Evolutionary conservation across 2,329 filamentous ascomycete genomes (phyloP).

Genomic region (Sporothrix humicola): DNA sequence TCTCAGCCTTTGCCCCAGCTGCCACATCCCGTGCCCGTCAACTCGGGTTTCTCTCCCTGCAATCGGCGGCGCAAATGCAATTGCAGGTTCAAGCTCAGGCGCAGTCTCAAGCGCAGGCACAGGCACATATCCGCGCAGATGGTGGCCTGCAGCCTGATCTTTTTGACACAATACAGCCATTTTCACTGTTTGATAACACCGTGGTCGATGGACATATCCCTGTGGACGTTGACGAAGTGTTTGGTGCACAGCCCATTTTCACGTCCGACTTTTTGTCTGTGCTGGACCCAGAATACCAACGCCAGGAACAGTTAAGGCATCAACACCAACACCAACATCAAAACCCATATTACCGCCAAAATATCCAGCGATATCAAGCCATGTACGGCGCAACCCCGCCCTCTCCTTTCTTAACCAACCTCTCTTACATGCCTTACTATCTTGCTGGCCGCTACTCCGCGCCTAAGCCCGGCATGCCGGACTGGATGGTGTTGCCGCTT

Average conservation of each 20-base stretch:
- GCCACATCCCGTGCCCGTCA: background rate
- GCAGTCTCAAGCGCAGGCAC: background rate
- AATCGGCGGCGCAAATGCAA: background rate
- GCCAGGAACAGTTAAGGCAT: background rate
- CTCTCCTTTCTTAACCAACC: conserved; percentile 23
- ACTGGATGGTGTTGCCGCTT: conserved; percentile 30
- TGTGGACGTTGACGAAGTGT: conserved; percentile 19
- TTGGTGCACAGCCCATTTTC: conserved; percentile 11
- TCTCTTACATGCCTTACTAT: conserved; percentile 32
- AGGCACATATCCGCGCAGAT: background rate
- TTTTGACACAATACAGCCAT: conserved; percentile 5
- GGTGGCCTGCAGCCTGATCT: background rate
- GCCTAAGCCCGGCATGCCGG: conserved; percentile 3
- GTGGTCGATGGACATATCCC: background rate
- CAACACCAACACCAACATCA: background rate
- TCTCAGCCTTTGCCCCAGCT: background rate
- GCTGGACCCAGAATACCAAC: conserved; percentile 4
- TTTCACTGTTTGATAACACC: background rate
- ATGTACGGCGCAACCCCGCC: background rate
- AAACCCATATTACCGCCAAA: background rate
- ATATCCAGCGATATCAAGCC: conserved; percentile 13
- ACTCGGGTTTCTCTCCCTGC: background rate
- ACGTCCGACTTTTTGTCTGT: background rate
- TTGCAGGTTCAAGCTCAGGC: background rate
- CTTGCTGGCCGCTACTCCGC: conserved; percentile 18